Base-by-base conservation (phyloP, 495 filamentous ascomycete genomes). In the Rusavskia elegans region DNA sequence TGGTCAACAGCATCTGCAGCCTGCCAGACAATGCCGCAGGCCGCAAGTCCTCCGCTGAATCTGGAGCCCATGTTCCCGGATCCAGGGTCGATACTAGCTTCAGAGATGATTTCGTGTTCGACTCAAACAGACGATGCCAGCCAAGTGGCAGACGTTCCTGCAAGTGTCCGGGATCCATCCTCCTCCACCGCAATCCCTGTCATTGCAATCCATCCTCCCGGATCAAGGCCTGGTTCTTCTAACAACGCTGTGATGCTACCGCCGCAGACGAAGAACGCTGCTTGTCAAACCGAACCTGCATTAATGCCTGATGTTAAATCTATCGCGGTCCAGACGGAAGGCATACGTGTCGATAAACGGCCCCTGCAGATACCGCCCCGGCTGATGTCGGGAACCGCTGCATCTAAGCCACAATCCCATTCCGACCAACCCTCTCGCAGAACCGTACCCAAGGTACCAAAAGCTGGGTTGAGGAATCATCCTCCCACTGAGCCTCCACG, bases 321-420 rank as follows among this genome's bases (percentile, higher is more conserved):
- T 20, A 66, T 72, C 27, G 71, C 69, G 4, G 78, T 94, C 41
- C 93, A 98, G 70, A 98, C 92, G 10, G 88, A 96, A 52, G 82
- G 84, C 55, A 94, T 95, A 55, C 71, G 81, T 42, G 72, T 89
- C 17, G 89, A 89, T 63, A 77, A 76, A 67, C 75, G 87, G 50
- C 71, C 83, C 27, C 73, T 81, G 40, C 84, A 78, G 59, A 67
- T 95, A 17, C 85, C 87, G 20, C 76, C 83, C 1, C 83, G 89
- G 61, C 71, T 95, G 48, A 77, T 85, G 32, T 83, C 88, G 3
- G 87, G 85, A 8, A 73, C 82, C 48, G 78, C 84, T 45, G 65
- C 72, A 3, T 78, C 79, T 0, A 71, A 74, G 39, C 77, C 79
- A 19, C 61, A 68, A 5, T 80, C 78, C 8, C 61, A 63, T 17